Conservation (phyloP, 139 green algal species). For the Chlamydomonas sp. region DNA sequence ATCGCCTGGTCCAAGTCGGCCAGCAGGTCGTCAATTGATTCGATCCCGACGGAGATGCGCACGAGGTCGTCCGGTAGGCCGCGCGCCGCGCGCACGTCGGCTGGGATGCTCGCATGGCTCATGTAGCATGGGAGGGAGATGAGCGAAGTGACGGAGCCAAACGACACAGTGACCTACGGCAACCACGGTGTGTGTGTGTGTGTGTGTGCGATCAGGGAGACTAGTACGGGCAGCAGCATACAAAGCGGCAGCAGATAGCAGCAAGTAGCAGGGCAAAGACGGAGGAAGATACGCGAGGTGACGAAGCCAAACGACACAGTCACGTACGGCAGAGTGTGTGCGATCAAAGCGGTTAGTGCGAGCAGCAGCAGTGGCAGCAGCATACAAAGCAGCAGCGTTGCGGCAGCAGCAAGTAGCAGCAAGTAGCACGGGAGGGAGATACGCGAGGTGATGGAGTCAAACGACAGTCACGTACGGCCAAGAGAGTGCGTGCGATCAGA, state of each 20-base stretch:
- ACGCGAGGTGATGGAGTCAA: conserved; percentile 87
- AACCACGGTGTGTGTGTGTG: too few relatives aligned
- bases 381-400: too few relatives aligned
- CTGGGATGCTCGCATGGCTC: conserved; percentile 84
- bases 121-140: conserved; percentile 98
- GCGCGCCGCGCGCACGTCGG: conserved; percentile 72
- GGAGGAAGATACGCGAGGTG: conserved; percentile 77
- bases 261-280: too few relatives aligned
- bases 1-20: conserved; percentile 53
- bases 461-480: conserved; percentile 81
- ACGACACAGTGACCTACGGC: conserved; percentile 90
- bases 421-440: too few relatives aligned
- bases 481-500: too few relatives aligned
- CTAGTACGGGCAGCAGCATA: too few relatives aligned
- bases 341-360: too few relatives aligned
- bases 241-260: too few relatives aligned
- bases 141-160: conserved; percentile 81
- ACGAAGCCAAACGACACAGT: conserved; percentile 91
- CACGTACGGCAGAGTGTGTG: too few relatives aligned
- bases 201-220: too few relatives aligned
- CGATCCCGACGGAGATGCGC: conserved; percentile 84
- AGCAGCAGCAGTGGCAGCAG: too few relatives aligned
- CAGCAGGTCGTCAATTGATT: conserved; percentile 79
- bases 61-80: conserved; percentile 94
- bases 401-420: too few relatives aligned